Evolutionary conservation across 208 protist genomes (phyloP), one percentile per base, ranked within the genome.

Genomic region (Trypanosoma vivax): DNA sequence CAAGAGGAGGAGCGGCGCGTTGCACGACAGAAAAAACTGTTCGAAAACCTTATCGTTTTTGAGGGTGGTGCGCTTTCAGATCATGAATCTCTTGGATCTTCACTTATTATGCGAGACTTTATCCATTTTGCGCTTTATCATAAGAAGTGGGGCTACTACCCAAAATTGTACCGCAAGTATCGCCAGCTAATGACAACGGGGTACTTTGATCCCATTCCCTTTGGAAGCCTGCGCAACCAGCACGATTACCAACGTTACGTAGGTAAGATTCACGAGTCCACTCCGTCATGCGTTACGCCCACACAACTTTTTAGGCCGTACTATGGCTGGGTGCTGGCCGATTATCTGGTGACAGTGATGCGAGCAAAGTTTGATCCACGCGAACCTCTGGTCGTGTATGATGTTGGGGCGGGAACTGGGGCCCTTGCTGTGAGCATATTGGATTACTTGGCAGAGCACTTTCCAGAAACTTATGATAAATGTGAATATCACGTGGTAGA

Each of bases 401-500:
- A 95, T 52, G 63, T 95, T 29, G 88, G 88, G 6, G 84, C 82
- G 40, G 88, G 88, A 39, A 90, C 79, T 24, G 88, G 88, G 14
- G 81, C 88, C 2, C 73, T 91, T 29, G 78, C 81, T 21, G 46
- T 79, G 23, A 82, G 70, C 28, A 39, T 95, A 16, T 65, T 95
- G 21, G 76, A 90, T 51, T 91, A 90, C 70, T 65, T 95, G 9
- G 76, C 74, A 16, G 78, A 90, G 70, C 76, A 95, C 58, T 91
- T 90, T 48, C 70, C 77, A n/a, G 64, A 50, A 3, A 64, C 90
- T 25, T 95, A 95, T 65, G 70, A 52, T 24, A 46, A 53, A 11
- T 85, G 77, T 58, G 79, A 95, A 56, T 95, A 92, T 70, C 76
- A 91, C 57, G 83, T 80, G 13, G 68, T 95, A 9, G 88, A 95